These are phyloP conservation scores for Trichosanthes truncata DNA, from an alignment of 306 rosid genomes.

Conservation along the genomic window DNA sequence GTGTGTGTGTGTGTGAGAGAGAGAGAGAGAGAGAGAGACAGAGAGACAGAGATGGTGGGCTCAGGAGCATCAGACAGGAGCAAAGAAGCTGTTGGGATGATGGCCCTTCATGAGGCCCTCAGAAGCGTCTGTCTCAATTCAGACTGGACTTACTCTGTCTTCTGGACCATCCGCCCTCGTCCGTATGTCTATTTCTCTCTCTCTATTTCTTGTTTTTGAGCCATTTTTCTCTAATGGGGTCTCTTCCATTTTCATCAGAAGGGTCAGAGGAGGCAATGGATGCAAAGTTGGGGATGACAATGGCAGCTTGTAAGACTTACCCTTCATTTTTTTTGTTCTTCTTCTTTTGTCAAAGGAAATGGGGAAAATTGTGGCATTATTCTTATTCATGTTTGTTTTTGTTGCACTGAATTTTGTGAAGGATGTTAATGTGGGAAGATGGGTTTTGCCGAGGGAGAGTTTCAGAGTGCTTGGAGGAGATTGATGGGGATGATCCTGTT, in stretches of 20 bases:
- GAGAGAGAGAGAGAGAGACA: conserved; percentile 24
- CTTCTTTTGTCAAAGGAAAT: neutral
- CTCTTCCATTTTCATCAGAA: conserved; percentile 41
- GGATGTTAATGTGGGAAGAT: conserved; percentile 99
- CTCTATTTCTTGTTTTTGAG: conserved; percentile 2
- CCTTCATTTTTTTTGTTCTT: neutral
- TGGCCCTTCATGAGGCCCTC: conserved; percentile 99
- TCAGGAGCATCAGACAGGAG: conserved; percentile 95
- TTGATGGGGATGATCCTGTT: conserved; percentile 90
- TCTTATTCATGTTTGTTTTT: neutral
- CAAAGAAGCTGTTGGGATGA: conserved; percentile 99
- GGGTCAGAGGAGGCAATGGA: conserved; percentile 96
- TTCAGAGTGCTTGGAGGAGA: conserved; percentile 66
- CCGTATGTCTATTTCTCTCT: conserved; percentile 49
- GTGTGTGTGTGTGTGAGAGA: conserved; percentile 12
- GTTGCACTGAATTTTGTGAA: conserved; percentile 10
- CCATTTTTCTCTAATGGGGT: conserved; percentile 26
- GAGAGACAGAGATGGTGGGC: conserved; percentile 88
- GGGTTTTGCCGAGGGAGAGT: conserved; percentile 86
- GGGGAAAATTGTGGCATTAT: neutral
- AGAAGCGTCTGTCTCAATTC: conserved; percentile 57
- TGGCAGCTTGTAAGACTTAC: conserved; percentile 71
- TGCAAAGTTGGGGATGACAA: conserved; percentile 99
- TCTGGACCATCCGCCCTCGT: conserved; percentile 99
- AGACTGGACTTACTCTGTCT: conserved; percentile 99